Percentiles rank a stretch among this genome's conserved stretches.
Conservation (phyloP, 2,329 filamentous ascomycete species). For the Sordariomycetes sp. region DNA sequence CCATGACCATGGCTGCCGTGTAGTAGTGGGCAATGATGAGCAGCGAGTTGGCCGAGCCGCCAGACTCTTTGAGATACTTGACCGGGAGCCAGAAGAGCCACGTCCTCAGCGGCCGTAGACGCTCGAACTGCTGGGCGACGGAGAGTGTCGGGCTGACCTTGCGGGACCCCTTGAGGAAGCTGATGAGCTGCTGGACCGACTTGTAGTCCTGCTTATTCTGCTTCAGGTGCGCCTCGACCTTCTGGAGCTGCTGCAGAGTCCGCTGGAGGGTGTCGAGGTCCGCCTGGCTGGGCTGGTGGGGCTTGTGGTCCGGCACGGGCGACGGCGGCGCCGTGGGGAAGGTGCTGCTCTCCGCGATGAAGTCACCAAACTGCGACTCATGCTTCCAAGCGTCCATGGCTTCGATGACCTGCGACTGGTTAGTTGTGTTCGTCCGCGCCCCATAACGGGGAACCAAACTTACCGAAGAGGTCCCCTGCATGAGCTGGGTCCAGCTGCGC, state of each 20-base stretch:
- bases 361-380: conserved; percentile 73
- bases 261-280: conserved; percentile 56
- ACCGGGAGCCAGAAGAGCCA: conserved; percentile 97
- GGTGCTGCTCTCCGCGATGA: conserved; percentile 67
- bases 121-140: conserved; percentile 77
- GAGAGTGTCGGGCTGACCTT: conserved; percentile 57
- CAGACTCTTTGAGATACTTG: conserved; percentile 63
- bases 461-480: conserved; percentile 83
- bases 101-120: conserved; percentile 73
- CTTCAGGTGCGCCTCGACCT: conserved; percentile 54
- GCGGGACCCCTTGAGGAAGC: conserved; percentile 59
- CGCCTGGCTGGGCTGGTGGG: conserved; percentile 52
- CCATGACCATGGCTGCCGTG: conserved; percentile 73
- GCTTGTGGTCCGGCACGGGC: conserved; percentile 45
- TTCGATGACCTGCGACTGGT: conserved; percentile 56
- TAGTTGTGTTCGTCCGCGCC: background rate
- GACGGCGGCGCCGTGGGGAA: conserved; percentile 55
- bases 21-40: conserved; percentile 86
- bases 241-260: conserved; percentile 52
- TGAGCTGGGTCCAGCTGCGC: conserved; percentile 84
- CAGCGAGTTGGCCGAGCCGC: conserved; percentile 63
- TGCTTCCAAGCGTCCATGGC: conserved; percentile 89
- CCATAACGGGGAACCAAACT: conserved; percentile 17
- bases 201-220: conserved; percentile 57
- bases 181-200: conserved; percentile 54